These are phyloP conservation scores for Cryptococcus sp. DNA, from an alignment of 1,284 basidiomycete genomes.

Conservation along the genomic window DNA sequence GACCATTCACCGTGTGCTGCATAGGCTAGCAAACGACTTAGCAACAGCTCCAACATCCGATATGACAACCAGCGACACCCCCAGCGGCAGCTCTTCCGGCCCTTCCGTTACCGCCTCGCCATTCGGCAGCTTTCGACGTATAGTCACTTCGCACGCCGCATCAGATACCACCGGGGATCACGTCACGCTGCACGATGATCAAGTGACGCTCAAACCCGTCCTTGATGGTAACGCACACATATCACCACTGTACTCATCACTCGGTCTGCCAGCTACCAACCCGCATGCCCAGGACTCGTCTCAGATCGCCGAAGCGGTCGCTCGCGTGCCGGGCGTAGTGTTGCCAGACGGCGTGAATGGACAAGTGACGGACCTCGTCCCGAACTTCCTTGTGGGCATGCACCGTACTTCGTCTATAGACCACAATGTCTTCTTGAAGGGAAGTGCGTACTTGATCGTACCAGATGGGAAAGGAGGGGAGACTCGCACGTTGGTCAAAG, in stretches of 20 bases:
- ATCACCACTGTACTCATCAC: conserved; percentile 38
- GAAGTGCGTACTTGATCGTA: conserved; percentile 38
- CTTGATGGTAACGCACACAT: conserved; percentile 33
- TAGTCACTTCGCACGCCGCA: conserved; percentile 41
- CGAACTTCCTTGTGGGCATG: conserved; percentile 36
- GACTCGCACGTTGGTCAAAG: conserved; percentile 34
- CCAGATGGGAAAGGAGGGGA: conserved; percentile 34
- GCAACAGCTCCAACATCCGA: too few species aligned
- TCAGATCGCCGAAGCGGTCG: conserved; percentile 23
- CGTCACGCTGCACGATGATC: conserved; percentile 32
- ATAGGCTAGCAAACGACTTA: too few species aligned
- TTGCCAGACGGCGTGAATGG: conserved; percentile 42
- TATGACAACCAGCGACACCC: neutral
- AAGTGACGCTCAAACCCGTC: conserved; percentile 23
- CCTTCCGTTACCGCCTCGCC: neutral
- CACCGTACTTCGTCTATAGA: conserved; percentile 49
- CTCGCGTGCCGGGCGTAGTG: conserved; percentile 29
- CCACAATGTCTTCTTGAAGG: conserved; percentile 47
- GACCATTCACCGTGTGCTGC: too few species aligned
- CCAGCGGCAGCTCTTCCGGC: neutral
- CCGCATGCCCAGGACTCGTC: conserved; percentile 23
- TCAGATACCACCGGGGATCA: conserved; percentile 25
- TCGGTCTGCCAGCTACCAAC: conserved; percentile 29
- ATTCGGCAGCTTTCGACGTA: conserved; percentile 34
- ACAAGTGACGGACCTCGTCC: conserved; percentile 46